Evolutionary conservation across 495 filamentous ascomycete genomes (phyloP).

Genomic region (Podospora comata): DNA sequence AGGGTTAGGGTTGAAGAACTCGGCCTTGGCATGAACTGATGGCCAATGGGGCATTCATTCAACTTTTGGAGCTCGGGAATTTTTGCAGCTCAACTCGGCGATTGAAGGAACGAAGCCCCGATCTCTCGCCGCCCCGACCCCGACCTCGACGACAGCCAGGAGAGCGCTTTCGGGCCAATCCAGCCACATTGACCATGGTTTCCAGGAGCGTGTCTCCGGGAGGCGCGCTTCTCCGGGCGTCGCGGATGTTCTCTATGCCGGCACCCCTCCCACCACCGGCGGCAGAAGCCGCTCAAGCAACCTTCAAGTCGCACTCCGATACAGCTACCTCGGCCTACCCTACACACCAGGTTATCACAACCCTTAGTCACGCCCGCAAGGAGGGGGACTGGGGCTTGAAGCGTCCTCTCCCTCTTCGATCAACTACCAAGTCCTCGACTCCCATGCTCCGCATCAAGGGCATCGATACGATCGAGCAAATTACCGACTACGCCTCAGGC

Average conservation of each 20-base stretch:
- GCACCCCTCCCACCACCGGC: conserved; percentile 46
- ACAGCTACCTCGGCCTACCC: conserved; percentile 75
- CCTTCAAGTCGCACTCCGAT: conserved; percentile 49
- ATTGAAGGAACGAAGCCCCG: conserved; percentile 4
- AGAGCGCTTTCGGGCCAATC: conserved; percentile 17
- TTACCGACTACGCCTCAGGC: conserved; percentile 85
- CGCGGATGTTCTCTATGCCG: conserved; percentile 58
- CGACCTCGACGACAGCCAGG: conserved; percentile 7
- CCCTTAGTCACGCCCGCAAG: conserved; percentile 66
- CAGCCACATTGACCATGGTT: conserved; percentile 22
- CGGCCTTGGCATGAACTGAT: conserved; percentile 1
- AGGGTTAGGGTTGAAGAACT: conserved; percentile 23
- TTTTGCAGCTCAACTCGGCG: conserved; percentile 19
- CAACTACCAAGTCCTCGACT: conserved; percentile 65
- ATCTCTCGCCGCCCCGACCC: not conserved
- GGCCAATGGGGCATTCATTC: not conserved
- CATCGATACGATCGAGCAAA: conserved; percentile 84
- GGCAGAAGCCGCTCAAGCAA: conserved; percentile 31
- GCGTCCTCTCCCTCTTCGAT: conserved; percentile 69
- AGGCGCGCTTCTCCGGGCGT: conserved; percentile 56
- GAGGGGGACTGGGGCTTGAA: conserved; percentile 96
- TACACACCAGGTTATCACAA: conserved; percentile 80
- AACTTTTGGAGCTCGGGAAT: conserved; percentile 17
- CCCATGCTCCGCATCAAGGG: conserved; percentile 68
- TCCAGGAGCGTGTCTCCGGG: conserved; percentile 53